Evolutionary conservation across 192 early-diverging fungal genomes (phyloP).

Genomic region (Backusella morwellensis): DNA sequence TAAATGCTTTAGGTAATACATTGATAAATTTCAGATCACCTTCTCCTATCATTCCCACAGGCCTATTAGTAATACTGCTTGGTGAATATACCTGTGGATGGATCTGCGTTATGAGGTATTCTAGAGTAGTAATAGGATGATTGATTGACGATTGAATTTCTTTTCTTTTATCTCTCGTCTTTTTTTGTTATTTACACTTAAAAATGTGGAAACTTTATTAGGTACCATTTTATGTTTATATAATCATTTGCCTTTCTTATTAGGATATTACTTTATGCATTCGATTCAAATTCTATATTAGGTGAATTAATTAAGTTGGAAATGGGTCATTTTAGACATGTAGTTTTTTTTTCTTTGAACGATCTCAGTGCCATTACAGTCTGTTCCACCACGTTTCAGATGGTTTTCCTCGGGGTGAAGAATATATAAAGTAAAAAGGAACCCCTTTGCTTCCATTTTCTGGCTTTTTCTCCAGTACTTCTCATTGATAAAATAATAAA

Average conservation of each 20-base stretch:
- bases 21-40: background rate
- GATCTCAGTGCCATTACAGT: background rate
- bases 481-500: constrained; percentile 2
- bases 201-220: background rate
- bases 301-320: background rate
- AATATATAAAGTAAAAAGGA: background rate
- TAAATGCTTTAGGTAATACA: background rate
- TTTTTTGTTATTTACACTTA: background rate
- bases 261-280: background rate
- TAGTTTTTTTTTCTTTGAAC: background rate
- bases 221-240: background rate
- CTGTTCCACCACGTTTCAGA: background rate
- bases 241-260: background rate
- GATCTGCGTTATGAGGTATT: constrained; percentile 4
- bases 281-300: background rate
- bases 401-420: background rate
- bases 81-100: background rate
- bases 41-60: constrained; percentile 7
- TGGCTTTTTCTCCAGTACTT: background rate
- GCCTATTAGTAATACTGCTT: background rate
- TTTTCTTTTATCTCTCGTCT: background rate
- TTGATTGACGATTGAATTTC: background rate
- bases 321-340: background rate
- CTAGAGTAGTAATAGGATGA: background rate
- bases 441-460: background rate